Conservation (phyloP, 2,329 filamentous ascomycete species). For the Fusarium coicis region DNA sequence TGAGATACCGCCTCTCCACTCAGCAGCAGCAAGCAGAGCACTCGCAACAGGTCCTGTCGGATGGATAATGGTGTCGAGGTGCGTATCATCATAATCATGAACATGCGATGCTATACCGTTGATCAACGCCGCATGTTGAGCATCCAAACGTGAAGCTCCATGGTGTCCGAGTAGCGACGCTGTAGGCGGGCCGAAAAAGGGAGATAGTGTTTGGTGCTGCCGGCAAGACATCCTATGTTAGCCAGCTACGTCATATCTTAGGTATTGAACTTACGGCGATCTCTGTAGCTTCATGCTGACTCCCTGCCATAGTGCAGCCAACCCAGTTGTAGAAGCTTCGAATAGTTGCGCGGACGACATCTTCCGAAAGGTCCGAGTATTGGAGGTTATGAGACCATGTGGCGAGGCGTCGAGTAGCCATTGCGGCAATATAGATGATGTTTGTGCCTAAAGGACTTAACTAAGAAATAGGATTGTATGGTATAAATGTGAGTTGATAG, state of each 20-base stretch:
- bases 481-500: no score
- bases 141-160: not conserved
- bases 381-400: slow-evolving; percentile 1
- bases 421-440: not conserved
- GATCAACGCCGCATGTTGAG: not conserved
- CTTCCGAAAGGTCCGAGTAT: slow-evolving; percentile 2
- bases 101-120: slow-evolving; percentile 8
- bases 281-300: not conserved
- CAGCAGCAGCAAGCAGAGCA: not conserved
- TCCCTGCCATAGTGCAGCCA: slow-evolving; percentile 1
- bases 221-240: rapidly evolving
- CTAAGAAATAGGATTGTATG: no score
- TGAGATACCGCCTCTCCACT: not conserved
- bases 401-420: slow-evolving; percentile 4
- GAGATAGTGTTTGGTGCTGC: not conserved
- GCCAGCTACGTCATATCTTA: not conserved
- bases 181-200: not conserved
- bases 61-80: slow-evolving; percentile 2
- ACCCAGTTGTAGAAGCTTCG: slow-evolving; percentile 7
- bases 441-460: no score
- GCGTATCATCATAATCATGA: slow-evolving; percentile 8
- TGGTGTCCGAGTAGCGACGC: not conserved
- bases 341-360: not conserved
- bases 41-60: slow-evolving; percentile 2
- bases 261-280: not conserved